Conservation (phyloP, 148 eudicot genomes). For the Nepenthes mirabilis region DNA sequence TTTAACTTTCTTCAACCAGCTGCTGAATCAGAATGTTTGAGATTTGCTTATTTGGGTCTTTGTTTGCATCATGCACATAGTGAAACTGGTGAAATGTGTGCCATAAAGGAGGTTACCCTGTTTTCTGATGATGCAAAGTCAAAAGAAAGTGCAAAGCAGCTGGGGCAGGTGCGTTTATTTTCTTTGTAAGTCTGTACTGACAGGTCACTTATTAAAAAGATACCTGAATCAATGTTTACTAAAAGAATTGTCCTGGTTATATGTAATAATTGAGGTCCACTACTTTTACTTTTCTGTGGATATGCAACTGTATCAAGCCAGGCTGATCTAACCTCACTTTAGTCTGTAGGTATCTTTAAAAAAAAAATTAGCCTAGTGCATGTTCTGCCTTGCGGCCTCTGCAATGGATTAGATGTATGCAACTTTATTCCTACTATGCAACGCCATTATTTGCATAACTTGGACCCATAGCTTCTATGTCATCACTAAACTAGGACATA, state of each 20-base stretch:
- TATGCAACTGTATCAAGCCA: neutral
- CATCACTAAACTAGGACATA: no score
- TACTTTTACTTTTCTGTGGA: no score
- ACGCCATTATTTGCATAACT: no score
- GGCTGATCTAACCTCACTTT: neutral
- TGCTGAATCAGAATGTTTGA: neutral
- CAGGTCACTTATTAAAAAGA: neutral
- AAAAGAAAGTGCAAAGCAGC: conserved; percentile 93
- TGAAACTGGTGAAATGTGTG: conserved; percentile 99
- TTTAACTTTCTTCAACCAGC: neutral
- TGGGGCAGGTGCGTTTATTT: conserved; percentile 54
- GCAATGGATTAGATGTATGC: no score
- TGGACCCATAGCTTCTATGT: no score
- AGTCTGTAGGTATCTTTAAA: no score
- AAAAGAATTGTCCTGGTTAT: no score
- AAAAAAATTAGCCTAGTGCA: no score
- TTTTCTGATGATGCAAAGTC: conserved; percentile 90
- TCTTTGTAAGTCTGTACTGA: neutral
- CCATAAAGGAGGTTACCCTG: conserved; percentile 96
- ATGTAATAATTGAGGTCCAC: no score
- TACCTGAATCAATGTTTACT: no score
- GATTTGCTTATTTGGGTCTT: conserved; percentile 4
- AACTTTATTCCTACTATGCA: no score
- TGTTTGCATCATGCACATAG: conserved; percentile 21
- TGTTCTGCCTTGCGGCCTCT: no score